phyloP scores from a whole-genome alignment of 2,329 filamentous ascomycete species.

The Dactylellina parvicollis region DNA sequence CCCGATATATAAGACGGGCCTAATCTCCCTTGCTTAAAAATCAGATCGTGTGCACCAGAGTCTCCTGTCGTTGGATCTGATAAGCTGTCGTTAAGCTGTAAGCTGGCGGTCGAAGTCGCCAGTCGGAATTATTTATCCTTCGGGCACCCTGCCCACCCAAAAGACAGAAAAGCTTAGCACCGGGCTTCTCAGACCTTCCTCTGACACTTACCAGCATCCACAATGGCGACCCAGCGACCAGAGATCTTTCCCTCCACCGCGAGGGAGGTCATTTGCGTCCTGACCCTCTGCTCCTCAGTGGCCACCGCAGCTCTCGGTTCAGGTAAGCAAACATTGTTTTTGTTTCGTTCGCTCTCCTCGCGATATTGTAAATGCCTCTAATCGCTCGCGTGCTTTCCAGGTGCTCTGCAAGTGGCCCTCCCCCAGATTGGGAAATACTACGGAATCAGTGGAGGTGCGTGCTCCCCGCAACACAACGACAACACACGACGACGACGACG shows the following conservation, averaged over 20 bases:
- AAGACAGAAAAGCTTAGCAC: not conserved
- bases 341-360: not conserved
- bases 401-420: constrained; percentile 44
- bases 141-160: not conserved
- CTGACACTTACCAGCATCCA: not conserved
- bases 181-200: not conserved
- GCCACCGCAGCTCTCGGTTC: constrained; percentile 33
- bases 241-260: constrained; percentile 41
- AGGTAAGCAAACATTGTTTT: constrained; percentile 12
- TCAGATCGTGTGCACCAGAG: not conserved
- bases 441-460: constrained; percentile 40
- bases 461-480: not conserved
- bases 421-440: constrained; percentile 46
- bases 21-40: not conserved
- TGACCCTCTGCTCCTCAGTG: constrained; percentile 40
- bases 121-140: not conserved
- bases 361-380: not conserved
- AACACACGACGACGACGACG: constrained; percentile 1
- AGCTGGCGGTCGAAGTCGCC: no score
- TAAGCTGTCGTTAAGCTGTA: no score
- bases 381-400: constrained; percentile 10
- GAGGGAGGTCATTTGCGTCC: constrained; percentile 35
- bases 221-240: constrained; percentile 37
- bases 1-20: constrained; percentile 2
- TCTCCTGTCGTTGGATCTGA: not conserved